A percentile compares a stretch with the other conserved stretches of the same genome.
phyloP scores from a whole-genome alignment of 2,329 filamentous ascomycete species.

The Pyrenophora graminea region DNA sequence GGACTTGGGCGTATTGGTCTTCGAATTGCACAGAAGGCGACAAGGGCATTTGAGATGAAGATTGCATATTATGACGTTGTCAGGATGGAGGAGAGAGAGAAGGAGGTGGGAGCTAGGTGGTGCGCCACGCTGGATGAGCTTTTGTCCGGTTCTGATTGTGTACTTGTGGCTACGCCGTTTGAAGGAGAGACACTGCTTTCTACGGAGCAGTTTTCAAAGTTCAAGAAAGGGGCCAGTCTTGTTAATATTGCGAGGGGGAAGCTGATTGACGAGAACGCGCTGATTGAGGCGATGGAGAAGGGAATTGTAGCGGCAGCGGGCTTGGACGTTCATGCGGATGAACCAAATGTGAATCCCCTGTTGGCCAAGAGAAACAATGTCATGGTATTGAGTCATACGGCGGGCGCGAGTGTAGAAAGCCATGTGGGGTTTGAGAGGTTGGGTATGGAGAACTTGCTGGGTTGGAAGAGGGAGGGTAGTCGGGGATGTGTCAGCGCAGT shows the following conservation, averaged over 20 bases:
- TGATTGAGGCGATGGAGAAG: conserved; percentile 62
- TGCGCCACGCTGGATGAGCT: conserved; percentile 59
- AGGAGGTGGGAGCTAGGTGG: conserved; percentile 57
- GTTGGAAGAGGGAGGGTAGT: conserved; percentile 57
- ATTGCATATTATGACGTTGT: conserved; percentile 67
- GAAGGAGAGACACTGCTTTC: conserved; percentile 57
- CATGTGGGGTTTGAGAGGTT: conserved; percentile 69
- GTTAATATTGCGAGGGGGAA: conserved; percentile 70
- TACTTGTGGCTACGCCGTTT: conserved; percentile 65
- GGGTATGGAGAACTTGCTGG: conserved; percentile 69
- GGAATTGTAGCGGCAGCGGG: conserved; percentile 59
- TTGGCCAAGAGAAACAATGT: conserved; percentile 54
- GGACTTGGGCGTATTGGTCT: conserved; percentile 65
- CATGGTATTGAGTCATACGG: conserved; percentile 69
- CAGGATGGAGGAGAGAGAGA: conserved; percentile 54
- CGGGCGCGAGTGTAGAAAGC: conserved; percentile 68
- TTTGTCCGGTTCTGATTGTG: conserved; percentile 60
- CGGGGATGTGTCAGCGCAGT: conserved; percentile 63
- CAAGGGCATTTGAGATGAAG: conserved; percentile 66
- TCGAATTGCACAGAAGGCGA: conserved; percentile 61
- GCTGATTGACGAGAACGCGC: conserved; percentile 67
- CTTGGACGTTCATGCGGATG: conserved; percentile 66
- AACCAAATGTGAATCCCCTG: conserved; percentile 59
- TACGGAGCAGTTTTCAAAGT: conserved; percentile 52
- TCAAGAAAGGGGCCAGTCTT: conserved; percentile 62